These are phyloP conservation scores for Tripidium arundinaceum DNA, from an alignment of 202 grass and related monocot genomes.

Conservation along the genomic window DNA sequence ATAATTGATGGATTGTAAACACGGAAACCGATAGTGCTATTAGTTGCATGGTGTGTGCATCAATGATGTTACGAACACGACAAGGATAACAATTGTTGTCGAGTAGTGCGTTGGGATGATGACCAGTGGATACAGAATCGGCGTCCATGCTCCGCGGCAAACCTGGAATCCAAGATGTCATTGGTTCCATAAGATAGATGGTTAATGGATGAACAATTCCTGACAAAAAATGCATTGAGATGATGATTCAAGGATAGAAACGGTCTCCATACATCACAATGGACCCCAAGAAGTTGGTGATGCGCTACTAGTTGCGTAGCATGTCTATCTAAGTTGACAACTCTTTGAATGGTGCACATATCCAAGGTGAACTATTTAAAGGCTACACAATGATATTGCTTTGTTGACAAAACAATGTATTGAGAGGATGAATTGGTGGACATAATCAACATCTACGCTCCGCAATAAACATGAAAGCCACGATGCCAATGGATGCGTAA, in stretches of 20 bases:
- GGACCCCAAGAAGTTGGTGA: no score
- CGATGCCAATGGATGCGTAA: no score
- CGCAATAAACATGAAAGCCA: no score
- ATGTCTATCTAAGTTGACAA: no score
- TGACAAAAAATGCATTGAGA: rapidly evolving
- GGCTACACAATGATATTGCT: not conserved
- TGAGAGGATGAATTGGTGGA: not conserved
- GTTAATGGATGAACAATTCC: not conserved
- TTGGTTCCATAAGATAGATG: not conserved
- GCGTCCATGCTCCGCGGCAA: rapidly evolving
- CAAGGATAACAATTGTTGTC: not conserved
- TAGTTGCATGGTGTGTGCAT: not conserved
- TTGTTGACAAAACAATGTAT: not conserved
- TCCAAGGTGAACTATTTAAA: not conserved
- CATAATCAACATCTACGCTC: no score
- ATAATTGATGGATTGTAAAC: no score
- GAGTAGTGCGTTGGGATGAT: not conserved
- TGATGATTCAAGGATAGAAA: no score
- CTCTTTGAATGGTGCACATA: not conserved
- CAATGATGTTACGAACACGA: not conserved
- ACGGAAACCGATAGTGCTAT: no score
- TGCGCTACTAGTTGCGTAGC: not conserved
- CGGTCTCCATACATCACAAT: not conserved
- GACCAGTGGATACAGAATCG: not conserved
- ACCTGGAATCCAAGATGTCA: not conserved